phyloP scores from a whole-genome alignment of 768 basidiomycete species.

The Cubamyces sp. region DNA sequence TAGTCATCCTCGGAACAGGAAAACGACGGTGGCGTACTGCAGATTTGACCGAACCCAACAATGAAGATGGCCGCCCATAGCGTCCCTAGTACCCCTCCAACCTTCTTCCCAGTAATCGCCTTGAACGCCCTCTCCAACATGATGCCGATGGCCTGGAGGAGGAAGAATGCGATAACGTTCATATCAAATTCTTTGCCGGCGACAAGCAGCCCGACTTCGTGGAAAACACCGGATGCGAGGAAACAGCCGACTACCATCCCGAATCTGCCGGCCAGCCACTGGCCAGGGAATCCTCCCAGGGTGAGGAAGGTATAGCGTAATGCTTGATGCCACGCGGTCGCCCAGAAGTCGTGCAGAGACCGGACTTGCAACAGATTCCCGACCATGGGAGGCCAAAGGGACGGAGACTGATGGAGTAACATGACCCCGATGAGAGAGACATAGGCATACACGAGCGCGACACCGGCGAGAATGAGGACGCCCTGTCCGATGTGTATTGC shows the following conservation, averaged over 20 bases:
- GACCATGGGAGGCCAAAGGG: constrained; percentile 73
- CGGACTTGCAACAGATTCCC: constrained; percentile 68
- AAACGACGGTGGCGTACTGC: not conserved
- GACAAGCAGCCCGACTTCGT: constrained; percentile 67
- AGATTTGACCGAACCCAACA: constrained; percentile 61
- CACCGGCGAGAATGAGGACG: constrained; percentile 61
- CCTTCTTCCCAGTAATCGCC: constrained; percentile 56
- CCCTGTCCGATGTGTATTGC: constrained; percentile 67
- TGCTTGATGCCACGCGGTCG: constrained; percentile 76
- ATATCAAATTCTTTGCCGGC: constrained; percentile 65
- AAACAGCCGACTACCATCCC: constrained; percentile 77
- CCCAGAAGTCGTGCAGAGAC: constrained; percentile 76
- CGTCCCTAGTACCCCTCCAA: constrained; percentile 61
- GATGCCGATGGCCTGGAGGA: constrained; percentile 65
- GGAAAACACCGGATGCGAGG: constrained; percentile 74
- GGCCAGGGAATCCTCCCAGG: constrained; percentile 68
- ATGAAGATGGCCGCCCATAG: constrained; percentile 73
- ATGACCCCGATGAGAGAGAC: constrained; percentile 63
- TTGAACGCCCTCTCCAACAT: constrained; percentile 66
- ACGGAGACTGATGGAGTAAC: constrained; percentile 52
- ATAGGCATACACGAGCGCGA: constrained; percentile 66
- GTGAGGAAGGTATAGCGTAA: constrained; percentile 73
- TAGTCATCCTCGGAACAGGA: too few relatives aligned
- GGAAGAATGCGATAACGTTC: constrained; percentile 65
- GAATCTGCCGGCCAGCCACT: constrained; percentile 53